Conservation (phyloP, 345 rosid species). For the rapeseed (Brassica napus) region Da-Ae NC_063452.1:56464501-56465000, state of each 20-base stretch:
- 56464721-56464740: constrained; percentile 47
- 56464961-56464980: constrained; percentile 69
- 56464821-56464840: constrained; percentile 97
- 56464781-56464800: constrained; percentile 22
- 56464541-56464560: constrained; percentile 41
- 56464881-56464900: constrained; percentile 1
- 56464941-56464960: background rate
- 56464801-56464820: constrained; percentile 79
- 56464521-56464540: constrained; percentile 24
- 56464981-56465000: constrained; percentile 72
- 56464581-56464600: constrained; percentile 20
- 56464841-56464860: constrained; percentile 79
- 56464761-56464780: background rate
- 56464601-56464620: constrained; percentile 18
- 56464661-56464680: constrained; percentile 63
- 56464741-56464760: background rate
- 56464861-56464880: constrained; percentile 33
- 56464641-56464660: constrained; percentile 35
- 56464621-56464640: constrained; percentile 32
- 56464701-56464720: constrained; percentile 60
- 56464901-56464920: background rate
- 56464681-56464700: constrained; percentile 75
- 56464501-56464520: constrained; percentile 39
- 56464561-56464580: constrained; percentile 24
- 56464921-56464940: background rate